Conservation (phyloP, 169 alveolate species). For the Eimeria falciformis region DNA sequence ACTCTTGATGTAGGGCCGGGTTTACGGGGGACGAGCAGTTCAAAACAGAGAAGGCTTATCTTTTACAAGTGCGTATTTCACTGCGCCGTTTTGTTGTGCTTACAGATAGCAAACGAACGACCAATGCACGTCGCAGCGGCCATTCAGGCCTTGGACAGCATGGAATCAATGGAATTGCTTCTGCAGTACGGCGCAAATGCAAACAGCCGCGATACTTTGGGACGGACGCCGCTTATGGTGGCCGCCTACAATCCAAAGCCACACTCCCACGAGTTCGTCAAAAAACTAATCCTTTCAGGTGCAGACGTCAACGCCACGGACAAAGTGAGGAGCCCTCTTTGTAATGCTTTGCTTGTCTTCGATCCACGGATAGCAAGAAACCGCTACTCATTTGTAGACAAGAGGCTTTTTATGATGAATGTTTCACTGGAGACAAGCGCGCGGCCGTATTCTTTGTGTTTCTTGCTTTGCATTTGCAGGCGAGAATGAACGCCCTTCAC, state of each 20-base stretch:
- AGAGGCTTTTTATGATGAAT: too few relatives aligned
- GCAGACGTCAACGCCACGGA: slow-evolving; percentile 69
- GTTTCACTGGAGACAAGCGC: too few relatives aligned
- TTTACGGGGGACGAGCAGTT: too few relatives aligned
- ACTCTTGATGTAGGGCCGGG: too few relatives aligned
- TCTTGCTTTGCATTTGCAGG: slow-evolving; percentile 23
- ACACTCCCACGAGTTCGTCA: slow-evolving; percentile 41
- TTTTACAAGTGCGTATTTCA: background rate
- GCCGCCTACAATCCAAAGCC: slow-evolving; percentile 44
- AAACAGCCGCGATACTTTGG: slow-evolving; percentile 48
- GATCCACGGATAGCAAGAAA: too few relatives aligned
- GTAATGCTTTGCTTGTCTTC: too few relatives aligned
- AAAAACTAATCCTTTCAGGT: slow-evolving; percentile 5
- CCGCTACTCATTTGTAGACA: too few relatives aligned
- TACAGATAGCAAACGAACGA: slow-evolving; percentile 27
- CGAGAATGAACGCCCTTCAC: slow-evolving; percentile 66
- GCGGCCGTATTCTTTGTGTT: too few relatives aligned
- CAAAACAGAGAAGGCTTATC: too few relatives aligned
- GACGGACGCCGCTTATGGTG: slow-evolving; percentile 73
- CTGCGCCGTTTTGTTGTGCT: slow-evolving; percentile 1
- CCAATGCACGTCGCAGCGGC: slow-evolving; percentile 71
- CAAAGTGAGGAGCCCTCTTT: background rate
- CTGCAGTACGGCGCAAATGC: slow-evolving; percentile 60
- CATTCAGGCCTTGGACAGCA: slow-evolving; percentile 55
- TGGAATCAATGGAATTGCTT: slow-evolving; percentile 49